Evolutionary conservation across 2,329 filamentous ascomycete genomes (phyloP), one percentile per base, ranked within the genome.

Genomic region (Alternaria gansuensis): DNA sequence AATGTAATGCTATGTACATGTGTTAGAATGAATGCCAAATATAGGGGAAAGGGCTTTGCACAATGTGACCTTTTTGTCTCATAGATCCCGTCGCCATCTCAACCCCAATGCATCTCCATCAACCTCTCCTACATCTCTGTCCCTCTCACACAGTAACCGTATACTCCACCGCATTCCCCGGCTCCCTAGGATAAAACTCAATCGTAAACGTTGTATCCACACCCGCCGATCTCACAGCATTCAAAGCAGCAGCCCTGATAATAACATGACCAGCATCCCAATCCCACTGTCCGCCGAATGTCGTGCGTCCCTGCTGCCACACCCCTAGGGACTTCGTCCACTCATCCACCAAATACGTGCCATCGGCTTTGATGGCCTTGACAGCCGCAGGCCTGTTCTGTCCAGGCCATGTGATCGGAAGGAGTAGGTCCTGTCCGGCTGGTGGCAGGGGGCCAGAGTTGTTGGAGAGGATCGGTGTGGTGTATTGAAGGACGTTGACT

Each of bases 261-360:
- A 84, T 80, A 1, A 87, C 75, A 54, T 80, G 70, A 14, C 71
- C 66, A 1, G 68, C 77, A 59, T 84, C 81, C 76, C 80, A 86
- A 49, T 82, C 81, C 80, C 82, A 87, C 55, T 85, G 83, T 21
- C 71, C 77, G 8, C 69, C 76, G 56, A 81, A 86, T 3, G 85
- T 87, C 61, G 73, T 71, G 8, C 75, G 54, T 0, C 65, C 77
- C 62, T 84, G 78, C 66, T 87, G 84, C 24, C 88, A 68, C 2
- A 81, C 77, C 0, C 82, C 82, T 1, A 87, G 72, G 29, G 79
- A 85, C 65, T 79, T 71, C 0, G 85, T 88, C 83, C 83, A 88
- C 49, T 83, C 80, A 62, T 88, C 85, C 4, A 84, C 78, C 6
- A 88, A 68, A 51, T 80, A 84, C 6, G 72, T 77, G 1, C 83